Conservation (phyloP, 2,329 filamentous ascomycete genomes). For the Furcasterigmium furcatum region DNA sequence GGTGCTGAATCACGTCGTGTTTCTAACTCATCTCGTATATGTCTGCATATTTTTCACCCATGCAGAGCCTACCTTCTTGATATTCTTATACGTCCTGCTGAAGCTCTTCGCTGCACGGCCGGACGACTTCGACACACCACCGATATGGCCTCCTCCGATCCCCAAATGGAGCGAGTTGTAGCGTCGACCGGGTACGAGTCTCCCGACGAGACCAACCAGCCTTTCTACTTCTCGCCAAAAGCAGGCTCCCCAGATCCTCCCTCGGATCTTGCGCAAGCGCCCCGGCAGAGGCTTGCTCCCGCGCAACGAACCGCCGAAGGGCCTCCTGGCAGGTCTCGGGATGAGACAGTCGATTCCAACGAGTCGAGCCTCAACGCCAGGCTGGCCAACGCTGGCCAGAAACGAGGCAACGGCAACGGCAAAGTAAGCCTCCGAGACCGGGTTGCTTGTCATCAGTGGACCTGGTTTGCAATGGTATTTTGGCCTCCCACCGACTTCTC, state of each 20-base stretch:
- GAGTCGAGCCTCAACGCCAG: slow-evolving; percentile 27
- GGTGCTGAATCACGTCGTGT: slow-evolving; percentile 48
- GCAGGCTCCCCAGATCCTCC: slow-evolving; percentile 9
- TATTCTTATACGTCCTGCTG: slow-evolving; percentile 44
- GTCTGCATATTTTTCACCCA: slow-evolving; percentile 47
- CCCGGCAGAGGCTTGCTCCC: no score
- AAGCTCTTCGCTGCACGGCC: slow-evolving; percentile 44
- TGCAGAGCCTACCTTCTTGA: slow-evolving; percentile 42
- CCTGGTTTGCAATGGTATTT: slow-evolving; percentile 67
- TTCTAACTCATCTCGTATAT: slow-evolving; percentile 50
- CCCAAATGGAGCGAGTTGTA: slow-evolving; percentile 19
- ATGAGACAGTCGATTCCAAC: slow-evolving; percentile 7
- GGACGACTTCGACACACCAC: slow-evolving; percentile 39
- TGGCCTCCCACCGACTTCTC: not conserved
- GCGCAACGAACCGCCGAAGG: no score
- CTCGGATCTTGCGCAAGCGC: no score
- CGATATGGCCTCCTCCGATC: slow-evolving; percentile 29
- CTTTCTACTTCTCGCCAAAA: slow-evolving; percentile 20
- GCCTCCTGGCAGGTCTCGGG: no score
- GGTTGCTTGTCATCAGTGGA: slow-evolving; percentile 61
- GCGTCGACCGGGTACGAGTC: slow-evolving; percentile 31
- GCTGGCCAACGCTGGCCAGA: slow-evolving; percentile 25
- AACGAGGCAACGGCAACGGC: slow-evolving; percentile 7
- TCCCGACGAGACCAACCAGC: slow-evolving; percentile 28
- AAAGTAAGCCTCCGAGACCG: slow-evolving; percentile 45